phyloP scores from a whole-genome alignment of 2,329 filamentous ascomycete species.

The Paraconiothyrium sp. region DNA sequence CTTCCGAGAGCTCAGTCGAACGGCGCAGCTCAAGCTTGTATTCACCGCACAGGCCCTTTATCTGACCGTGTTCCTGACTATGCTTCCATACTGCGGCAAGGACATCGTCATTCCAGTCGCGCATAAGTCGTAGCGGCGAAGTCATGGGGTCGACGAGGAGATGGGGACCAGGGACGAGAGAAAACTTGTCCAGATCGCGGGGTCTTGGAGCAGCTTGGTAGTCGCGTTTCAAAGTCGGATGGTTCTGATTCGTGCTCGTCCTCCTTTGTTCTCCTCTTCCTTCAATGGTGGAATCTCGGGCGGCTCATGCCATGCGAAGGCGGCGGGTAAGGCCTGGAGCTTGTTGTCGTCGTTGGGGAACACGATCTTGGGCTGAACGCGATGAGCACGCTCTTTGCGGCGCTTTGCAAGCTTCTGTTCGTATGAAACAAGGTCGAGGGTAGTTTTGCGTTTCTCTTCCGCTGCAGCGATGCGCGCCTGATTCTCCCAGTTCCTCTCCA shows the following conservation, averaged over 20 bases:
- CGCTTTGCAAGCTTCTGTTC: not conserved
- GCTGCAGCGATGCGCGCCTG: not conserved
- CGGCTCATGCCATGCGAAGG: not conserved
- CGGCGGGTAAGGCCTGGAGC: not conserved
- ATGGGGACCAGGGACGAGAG: not conserved
- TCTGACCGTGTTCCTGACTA: slow-evolving; percentile 5
- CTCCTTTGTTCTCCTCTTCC: not conserved
- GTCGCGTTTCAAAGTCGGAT: not conserved
- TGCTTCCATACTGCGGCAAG: slow-evolving; percentile 10
- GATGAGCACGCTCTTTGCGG: not conserved
- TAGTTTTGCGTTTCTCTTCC: not conserved
- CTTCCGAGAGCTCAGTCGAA: slow-evolving; percentile 41
- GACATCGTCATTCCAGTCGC: slow-evolving; percentile 13
- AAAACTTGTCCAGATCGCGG: not conserved
- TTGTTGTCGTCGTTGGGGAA: not conserved
- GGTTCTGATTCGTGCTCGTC: not conserved
- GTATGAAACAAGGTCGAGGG: not conserved
- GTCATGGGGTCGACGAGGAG: slow-evolving; percentile 3
- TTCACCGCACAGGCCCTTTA: not conserved
- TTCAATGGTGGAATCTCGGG: not conserved
- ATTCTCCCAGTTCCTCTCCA: not conserved
- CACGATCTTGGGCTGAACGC: not conserved
- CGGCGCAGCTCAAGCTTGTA: slow-evolving; percentile 33
- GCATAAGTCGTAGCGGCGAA: slow-evolving; percentile 5
- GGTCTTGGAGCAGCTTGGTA: not conserved